Evolutionary conservation across 1,284 basidiomycete species (phyloP), one percentile per base, ranked within the genome.

Genomic region (Microbotryomycetes sp.): DNA sequence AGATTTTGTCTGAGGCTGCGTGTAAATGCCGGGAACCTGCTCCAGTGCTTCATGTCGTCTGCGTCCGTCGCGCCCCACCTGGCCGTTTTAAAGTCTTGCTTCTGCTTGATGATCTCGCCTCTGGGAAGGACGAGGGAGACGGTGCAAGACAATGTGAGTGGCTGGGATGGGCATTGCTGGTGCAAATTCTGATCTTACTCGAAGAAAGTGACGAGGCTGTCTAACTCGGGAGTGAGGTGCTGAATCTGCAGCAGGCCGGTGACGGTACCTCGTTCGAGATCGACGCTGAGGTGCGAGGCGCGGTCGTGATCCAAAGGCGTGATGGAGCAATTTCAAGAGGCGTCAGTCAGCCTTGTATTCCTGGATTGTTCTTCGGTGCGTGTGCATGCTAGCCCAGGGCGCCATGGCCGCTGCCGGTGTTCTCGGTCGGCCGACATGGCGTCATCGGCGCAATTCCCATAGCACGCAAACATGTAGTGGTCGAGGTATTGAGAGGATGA

Each of bases 11-110:
- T 82, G 67, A 89, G 81, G 13, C 56, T 58, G 26, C 59, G 54
- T 9, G 65, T 54, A 76, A 91, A 94, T n/a, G 89, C 86, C 49
- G 89, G 87, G 77, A 94, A 94, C 51, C 91, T 83, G 35, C 83
- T 82, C 91, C 91, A 94, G 73, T 94, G 91, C 13, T 88, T 83
- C 79, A 91, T 82, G 75, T 94, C 91, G 71, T 92, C 88, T 69
- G 85, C 81, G 73, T 91, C 88, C 18, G 82, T 86, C 9, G 91
- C 91, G 3, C 88, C 89, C 83, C 87, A 92, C 26, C 72, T 83
- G 62, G 85, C 82, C 2, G 91, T 94, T 71, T 90, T 75, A 74
- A 94, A 93, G 5, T 91, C 91, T 35, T 88, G 83, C 3, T 69
- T 68, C 69, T 80, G 82, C 24, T 91, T 90, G 67, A 94, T 91